Evolutionary conservation across 2,329 filamentous ascomycete genomes (phyloP), one percentile per base, ranked within the genome.

Genomic region (Hypoxylon sp.): DNA sequence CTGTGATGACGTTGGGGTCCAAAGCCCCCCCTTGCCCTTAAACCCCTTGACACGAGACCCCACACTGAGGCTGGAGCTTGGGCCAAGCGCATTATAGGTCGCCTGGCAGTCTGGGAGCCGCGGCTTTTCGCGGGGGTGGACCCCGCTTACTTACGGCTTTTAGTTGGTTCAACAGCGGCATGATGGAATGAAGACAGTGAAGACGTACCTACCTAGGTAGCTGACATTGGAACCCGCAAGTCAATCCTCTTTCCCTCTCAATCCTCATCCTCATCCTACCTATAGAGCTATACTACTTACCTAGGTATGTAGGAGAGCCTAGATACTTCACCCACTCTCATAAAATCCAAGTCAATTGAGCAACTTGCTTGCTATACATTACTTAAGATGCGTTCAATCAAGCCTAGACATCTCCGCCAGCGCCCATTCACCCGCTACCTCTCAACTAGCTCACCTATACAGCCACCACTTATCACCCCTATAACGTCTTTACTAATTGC

Each of bases 401-500:
- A 86, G 73, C 81, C 83, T 56, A 83, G 82, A 66, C 82, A 84
- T 71, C 80, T 84, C 69, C 82, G 82, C 67, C 77, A 85, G 73
- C 83, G 82, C 69, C 78, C 79, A 53, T 78, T 80, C 71, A 79
- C 80, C 78, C 83, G 79, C 64, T 76, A 73, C 32, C 73, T 80
- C 49, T 78, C 81, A 61, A 76, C 76, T 60, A 74, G 75, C 56
- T 72, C 76, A 10, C 60, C 78, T n/a, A 65, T 74, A 30, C 75
- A 80, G 55, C 48, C 73, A 34, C 48, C 73, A 30, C 75, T 77
- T 46, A 74, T 81, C 49, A 85, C 82, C 13, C 85, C 87, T 30
- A 87, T 90, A 72, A 90, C 89, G 60, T 97, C 94, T 7, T 92
- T 98, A 45, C 86, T 99, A 23, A 98, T 99, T 78, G 96, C 96